Percentiles rank a stretch among this genome's conserved stretches.
Evolutionary conservation across 345 rosid species (phyloP).

Genomic region (Citrus trifoliata): DNA sequence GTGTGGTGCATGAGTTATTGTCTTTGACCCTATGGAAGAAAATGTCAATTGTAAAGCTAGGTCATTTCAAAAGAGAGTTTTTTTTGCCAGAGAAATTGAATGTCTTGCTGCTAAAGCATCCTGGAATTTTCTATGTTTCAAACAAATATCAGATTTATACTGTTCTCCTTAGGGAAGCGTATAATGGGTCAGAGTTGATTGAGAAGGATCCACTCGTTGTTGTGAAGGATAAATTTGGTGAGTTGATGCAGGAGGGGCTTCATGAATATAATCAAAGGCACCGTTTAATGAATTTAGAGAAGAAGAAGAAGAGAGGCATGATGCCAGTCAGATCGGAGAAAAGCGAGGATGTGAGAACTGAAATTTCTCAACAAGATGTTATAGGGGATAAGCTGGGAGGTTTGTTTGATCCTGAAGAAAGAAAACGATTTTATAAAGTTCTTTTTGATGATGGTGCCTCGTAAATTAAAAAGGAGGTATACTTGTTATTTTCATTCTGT

Average conservation of each 20-base stretch:
- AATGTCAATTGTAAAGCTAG: constrained; percentile 67
- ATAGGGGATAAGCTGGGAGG: constrained; percentile 45
- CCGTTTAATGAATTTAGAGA: constrained; percentile 52
- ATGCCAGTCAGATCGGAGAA: constrained; percentile 28
- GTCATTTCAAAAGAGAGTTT: constrained; percentile 86
- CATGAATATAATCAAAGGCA: constrained; percentile 68
- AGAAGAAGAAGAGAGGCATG: constrained; percentile 58
- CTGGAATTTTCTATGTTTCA: constrained; percentile 77
- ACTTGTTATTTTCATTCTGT: background rate
- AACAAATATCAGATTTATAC: constrained; percentile 83
- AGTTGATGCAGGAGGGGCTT: constrained; percentile 86
- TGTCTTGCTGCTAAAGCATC: constrained; percentile 71
- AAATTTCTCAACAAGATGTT: constrained; percentile 42
- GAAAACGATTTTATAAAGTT: constrained; percentile 74
- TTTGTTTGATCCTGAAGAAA: constrained; percentile 77
- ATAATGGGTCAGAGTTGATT: constrained; percentile 66
- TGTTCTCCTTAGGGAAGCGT: constrained; percentile 83
- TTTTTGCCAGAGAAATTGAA: constrained; percentile 69
- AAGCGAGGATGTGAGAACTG: constrained; percentile 31
- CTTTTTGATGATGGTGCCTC: constrained; percentile 54
- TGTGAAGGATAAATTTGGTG: constrained; percentile 86
- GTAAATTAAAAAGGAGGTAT: constrained; percentile 18
- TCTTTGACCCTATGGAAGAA: constrained; percentile 85
- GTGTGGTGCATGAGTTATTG: constrained; percentile 75
- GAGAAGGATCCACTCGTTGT: constrained; percentile 72